Evolutionary conservation across 2,329 filamentous ascomycete species (phyloP).

Genomic region (Hypoxylon sp.): DNA sequence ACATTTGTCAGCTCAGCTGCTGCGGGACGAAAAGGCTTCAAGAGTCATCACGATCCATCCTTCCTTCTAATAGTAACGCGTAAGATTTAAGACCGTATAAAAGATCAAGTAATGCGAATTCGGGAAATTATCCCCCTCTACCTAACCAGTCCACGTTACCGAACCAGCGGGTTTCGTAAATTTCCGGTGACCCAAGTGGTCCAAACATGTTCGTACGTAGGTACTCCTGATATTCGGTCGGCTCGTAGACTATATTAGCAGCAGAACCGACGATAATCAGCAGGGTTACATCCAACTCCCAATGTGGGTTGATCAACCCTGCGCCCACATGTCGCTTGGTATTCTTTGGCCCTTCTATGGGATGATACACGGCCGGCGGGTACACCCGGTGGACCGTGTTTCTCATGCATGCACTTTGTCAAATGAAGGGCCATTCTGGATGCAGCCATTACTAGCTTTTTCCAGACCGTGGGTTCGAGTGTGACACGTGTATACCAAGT

Average conservation of each 20-base stretch:
- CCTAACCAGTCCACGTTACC: slow-evolving; percentile 23
- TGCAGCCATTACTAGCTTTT: slow-evolving; percentile 35
- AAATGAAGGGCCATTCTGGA: slow-evolving; percentile 23
- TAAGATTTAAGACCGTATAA: neutral
- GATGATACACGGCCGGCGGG: slow-evolving; percentile 27
- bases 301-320: slow-evolving; percentile 19
- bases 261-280: slow-evolving; percentile 18
- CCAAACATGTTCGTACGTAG: neutral
- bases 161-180: slow-evolving; percentile 20
- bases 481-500: slow-evolving; percentile 35
- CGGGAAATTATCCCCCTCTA: slow-evolving; percentile 15
- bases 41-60: slow-evolving; percentile 2
- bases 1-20: slow-evolving; percentile 18
- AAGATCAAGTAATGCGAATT: slow-evolving; percentile 5
- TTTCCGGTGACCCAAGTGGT: neutral
- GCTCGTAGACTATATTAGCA: slow-evolving; percentile 5
- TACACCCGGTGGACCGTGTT: slow-evolving; percentile 24
- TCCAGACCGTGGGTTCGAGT: slow-evolving; percentile 30
- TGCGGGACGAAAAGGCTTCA: neutral
- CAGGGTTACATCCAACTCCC: slow-evolving; percentile 9
- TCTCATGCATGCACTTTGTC: slow-evolving; percentile 17
- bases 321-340: slow-evolving; percentile 20
- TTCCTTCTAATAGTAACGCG: slow-evolving; percentile 1
- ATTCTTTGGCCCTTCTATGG: slow-evolving; percentile 18
- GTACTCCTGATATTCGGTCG: slow-evolving; percentile 8